Evolutionary conservation across 208 protist species (phyloP), one percentile per base, ranked within the genome.

Genomic region (Acanthamoeba polyphaga): DNA sequence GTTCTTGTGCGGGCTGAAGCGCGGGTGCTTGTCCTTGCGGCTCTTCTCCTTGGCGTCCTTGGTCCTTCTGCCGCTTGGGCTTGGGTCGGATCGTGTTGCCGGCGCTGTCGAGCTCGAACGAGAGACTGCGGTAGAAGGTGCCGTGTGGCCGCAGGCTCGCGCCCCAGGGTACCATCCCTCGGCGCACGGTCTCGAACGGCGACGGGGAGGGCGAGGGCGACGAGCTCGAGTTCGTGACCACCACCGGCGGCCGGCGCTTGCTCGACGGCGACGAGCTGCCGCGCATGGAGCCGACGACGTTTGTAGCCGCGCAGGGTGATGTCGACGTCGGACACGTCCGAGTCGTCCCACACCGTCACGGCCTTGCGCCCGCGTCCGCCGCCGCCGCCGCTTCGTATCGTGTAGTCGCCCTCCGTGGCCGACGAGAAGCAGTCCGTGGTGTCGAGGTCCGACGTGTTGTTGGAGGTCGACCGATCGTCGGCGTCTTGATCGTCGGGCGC

Each of bases 81-180:
- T 88, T 88, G 27, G 80, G 80, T 24, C 80, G 43, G 80, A 88
- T 88, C 15, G 80, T 88, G 80, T 88, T 88, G 51, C 80, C 80
- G 7, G 43, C 80, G 53, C 80, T 88, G 51, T 88, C 80, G 51
- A 88, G 51, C 80, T 88, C 80, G 51, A 88, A 88, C 13, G 80
- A 88, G 51, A 88, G 80, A 88, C 80, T 88, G 80, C 80, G 80
- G n/a, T 64, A 88, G 80, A 88, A 88, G 51, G 80, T 88, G 9
- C 29, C 51, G 6, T 88, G 27, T 6, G 80, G 80, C 29, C 80
- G 46, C 51, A 43, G 43, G 43, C 34, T 43, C 8, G 80, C 29
- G 51, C 43, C 51, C 34, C 49, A 60, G 51, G n/a, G 80, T 19
- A 51, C 27, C n/a, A 64, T 64, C 13, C 80, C 53, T 17, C 51